These are phyloP conservation scores for Rhizopogon vinicolor DNA, from an alignment of 768 basidiomycete genomes.

Conservation along the genomic window DNA sequence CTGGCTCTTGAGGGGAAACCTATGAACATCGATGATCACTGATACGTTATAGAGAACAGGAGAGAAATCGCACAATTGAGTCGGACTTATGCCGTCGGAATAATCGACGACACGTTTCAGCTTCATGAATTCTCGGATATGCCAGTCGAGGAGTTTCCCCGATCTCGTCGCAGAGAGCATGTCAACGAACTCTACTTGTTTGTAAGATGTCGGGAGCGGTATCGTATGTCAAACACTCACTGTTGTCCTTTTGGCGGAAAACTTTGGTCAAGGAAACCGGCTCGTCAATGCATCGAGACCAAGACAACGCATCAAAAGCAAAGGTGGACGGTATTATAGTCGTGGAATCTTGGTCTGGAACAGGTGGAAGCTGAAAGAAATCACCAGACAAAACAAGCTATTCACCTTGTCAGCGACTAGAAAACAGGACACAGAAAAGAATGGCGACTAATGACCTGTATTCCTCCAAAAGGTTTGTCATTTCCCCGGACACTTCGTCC, in stretches of 20 bases:
- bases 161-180: slow-evolving; percentile 99
- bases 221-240: slow-evolving; percentile 19
- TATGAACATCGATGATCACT: neutral
- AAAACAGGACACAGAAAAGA: neutral
- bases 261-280: slow-evolving; percentile 53
- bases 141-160: slow-evolving; percentile 60
- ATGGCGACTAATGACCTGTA: slow-evolving; percentile 39
- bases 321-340: slow-evolving; percentile 49
- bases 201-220: neutral
- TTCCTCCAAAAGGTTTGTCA: slow-evolving; percentile 56
- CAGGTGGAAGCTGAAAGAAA: slow-evolving; percentile 79
- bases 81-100: slow-evolving; percentile 79
- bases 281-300: slow-evolving; percentile 49
- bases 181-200: slow-evolving; percentile 69
- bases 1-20: slow-evolving; percentile 23
- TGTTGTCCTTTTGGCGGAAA: slow-evolving; percentile 66
- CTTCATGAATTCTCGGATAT: slow-evolving; percentile 62
- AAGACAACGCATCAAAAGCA: slow-evolving; percentile 62
- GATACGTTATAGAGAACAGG: neutral
- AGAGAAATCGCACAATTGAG: slow-evolving; percentile 61
- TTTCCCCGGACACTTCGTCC: slow-evolving; percentile 39
- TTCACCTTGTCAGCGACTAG: slow-evolving; percentile 8
- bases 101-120: slow-evolving; percentile 65
- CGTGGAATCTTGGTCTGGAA: slow-evolving; percentile 45
- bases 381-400: slow-evolving; percentile 74